Conservation (phyloP, 2,329 filamentous ascomycete species). For the Fusarium pseudonygamai region DNA sequence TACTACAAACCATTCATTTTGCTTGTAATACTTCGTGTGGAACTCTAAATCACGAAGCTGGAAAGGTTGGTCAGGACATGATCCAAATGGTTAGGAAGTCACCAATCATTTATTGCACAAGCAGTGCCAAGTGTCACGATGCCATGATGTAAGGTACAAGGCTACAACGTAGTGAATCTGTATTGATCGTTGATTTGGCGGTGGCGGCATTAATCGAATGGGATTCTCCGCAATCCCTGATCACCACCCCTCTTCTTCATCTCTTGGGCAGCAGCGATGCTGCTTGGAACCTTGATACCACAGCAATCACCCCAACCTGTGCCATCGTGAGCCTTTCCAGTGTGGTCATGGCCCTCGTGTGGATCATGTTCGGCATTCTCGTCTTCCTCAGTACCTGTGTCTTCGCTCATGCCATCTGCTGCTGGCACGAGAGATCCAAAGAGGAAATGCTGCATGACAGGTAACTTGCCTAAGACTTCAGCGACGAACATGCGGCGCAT, state of each 20-base stretch:
- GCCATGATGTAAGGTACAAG: background rate
- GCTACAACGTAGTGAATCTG: background rate
- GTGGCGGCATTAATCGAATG: slow-evolving; percentile 73
- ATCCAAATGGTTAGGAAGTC: background rate
- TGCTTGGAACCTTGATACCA: slow-evolving; percentile 96
- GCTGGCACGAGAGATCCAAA: slow-evolving; percentile 89
- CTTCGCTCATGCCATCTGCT: slow-evolving; percentile 80
- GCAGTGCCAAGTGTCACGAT: background rate
- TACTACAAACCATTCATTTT: background rate
- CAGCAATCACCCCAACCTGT: slow-evolving; percentile 94
- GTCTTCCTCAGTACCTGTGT: slow-evolving; percentile 60
- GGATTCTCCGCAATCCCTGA: slow-evolving; percentile 75
- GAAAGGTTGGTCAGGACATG: background rate
- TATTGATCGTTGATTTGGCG: slow-evolving; percentile 4
- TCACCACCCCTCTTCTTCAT: slow-evolving; percentile 77
- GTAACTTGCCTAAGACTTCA: slow-evolving; percentile 91
- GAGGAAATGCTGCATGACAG: slow-evolving; percentile 98
- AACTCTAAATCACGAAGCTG: background rate
- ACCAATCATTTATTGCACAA: slow-evolving; percentile 3
- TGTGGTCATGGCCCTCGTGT: slow-evolving; percentile 68
- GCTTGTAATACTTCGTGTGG: background rate
- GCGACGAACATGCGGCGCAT: slow-evolving; percentile 98
- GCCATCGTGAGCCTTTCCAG: slow-evolving; percentile 70
- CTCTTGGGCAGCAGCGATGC: slow-evolving; percentile 89
- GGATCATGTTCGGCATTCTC: slow-evolving; percentile 62